A percentile compares a stretch with the other conserved stretches of the same genome.
Conservation (phyloP, 768 basidiomycete genomes). For the Cystoderma amianthinum region DNA sequence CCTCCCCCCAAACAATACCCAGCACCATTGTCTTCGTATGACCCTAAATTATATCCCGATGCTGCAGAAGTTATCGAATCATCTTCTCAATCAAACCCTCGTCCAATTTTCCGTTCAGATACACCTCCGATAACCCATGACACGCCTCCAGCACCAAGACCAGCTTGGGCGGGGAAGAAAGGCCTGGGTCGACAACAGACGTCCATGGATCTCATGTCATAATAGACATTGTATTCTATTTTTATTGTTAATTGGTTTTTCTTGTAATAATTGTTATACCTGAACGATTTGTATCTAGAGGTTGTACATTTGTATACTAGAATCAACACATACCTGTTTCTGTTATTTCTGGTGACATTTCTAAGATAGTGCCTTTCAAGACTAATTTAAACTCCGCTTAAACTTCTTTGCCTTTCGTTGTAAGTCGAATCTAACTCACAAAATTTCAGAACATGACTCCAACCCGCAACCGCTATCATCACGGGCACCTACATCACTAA, state of each 20-base stretch:
- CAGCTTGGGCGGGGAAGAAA: background rate
- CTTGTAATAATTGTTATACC: too few relatives aligned
- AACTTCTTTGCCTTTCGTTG: too few relatives aligned
- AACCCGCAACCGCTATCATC: background rate
- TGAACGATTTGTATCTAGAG: too few relatives aligned
- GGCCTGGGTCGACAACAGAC: background rate
- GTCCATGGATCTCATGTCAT: too few relatives aligned
- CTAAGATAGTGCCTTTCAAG: too few relatives aligned
- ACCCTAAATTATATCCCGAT: slow-evolving; percentile 17
- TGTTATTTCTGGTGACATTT: too few relatives aligned
- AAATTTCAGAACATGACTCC: background rate
- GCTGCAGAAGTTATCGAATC: slow-evolving; percentile 15
- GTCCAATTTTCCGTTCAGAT: background rate
- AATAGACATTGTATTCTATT: background rate
- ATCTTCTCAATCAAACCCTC: slow-evolving; percentile 6
- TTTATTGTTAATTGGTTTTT: background rate
- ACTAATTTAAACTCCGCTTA: too few relatives aligned
- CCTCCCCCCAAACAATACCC: slow-evolving; percentile 16
- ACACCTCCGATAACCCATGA: background rate
- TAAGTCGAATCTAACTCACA: too few relatives aligned
- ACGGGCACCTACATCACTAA: background rate
- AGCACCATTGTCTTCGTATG: slow-evolving; percentile 15
- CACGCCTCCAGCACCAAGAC: background rate
- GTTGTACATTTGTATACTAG: too few relatives aligned
- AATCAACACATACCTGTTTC: too few relatives aligned